Percentiles rank a stretch among this genome's conserved stretches.
Conservation (phyloP, 495 filamentous ascomycete genomes). For the Penicillium argentinense region DNA sequence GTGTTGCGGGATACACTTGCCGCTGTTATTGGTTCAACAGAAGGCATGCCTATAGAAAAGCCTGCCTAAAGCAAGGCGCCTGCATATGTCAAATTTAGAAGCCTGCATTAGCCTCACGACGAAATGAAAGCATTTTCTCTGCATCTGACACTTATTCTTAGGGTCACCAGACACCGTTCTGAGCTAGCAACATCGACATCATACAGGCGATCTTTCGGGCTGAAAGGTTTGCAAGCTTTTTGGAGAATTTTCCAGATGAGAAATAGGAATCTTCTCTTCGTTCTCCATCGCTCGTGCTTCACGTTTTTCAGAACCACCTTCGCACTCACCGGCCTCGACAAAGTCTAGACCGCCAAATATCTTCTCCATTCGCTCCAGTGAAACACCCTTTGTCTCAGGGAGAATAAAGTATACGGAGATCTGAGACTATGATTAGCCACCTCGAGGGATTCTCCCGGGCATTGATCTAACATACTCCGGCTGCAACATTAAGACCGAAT, state of each 20-base stretch:
- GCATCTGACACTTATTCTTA: too few relatives aligned
- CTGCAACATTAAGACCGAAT: slow-evolving; percentile 33
- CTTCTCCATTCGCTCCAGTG: slow-evolving; percentile 38
- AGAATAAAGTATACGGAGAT: slow-evolving; percentile 36
- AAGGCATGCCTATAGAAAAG: slow-evolving; percentile 1
- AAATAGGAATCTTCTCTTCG: slow-evolving; percentile 2
- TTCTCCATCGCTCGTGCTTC: slow-evolving; percentile 20
- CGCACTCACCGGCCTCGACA: slow-evolving; percentile 30
- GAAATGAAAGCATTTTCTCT: slow-evolving; percentile 10
- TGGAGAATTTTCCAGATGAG: slow-evolving; percentile 8
- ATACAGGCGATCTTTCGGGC: not conserved
- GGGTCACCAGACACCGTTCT: too few relatives aligned
- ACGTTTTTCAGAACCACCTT: slow-evolving; percentile 16
- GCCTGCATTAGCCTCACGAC: slow-evolving; percentile 14
- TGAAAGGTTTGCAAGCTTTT: not conserved
- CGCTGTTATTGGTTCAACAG: too few relatives aligned
- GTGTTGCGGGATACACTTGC: too few relatives aligned
- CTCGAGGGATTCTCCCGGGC: too few relatives aligned
- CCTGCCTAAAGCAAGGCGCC: slow-evolving; percentile 8
- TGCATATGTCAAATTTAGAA: slow-evolving; percentile 14
- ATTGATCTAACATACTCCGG: slow-evolving; percentile 26
- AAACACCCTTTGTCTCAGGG: slow-evolving; percentile 24
- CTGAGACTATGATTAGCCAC: slow-evolving; percentile 10
- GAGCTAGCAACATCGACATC: too few relatives aligned
- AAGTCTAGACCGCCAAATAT: slow-evolving; percentile 38